phyloP scores from a whole-genome alignment of 2,329 filamentous ascomycete species.

The Fusarium solani-melongenae region DNA sequence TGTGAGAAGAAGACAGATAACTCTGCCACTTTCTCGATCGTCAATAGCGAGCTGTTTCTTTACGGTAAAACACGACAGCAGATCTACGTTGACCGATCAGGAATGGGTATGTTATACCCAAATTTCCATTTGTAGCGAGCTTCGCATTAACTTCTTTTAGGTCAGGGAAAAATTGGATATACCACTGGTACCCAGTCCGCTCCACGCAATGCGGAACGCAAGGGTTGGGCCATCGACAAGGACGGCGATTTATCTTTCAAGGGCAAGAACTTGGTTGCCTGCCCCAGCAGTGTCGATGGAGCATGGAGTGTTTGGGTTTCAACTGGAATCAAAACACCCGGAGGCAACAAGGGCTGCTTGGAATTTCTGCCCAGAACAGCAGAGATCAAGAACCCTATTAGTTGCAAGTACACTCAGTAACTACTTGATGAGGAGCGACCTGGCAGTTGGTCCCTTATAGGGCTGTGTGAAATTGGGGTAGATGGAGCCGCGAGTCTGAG shows the following conservation, averaged over 20 bases:
- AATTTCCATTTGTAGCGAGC: not conserved
- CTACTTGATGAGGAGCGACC: not conserved
- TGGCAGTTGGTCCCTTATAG: not conserved
- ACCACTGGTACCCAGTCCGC: constrained; percentile 54
- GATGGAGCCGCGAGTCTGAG: not conserved
- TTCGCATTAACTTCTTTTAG: not conserved
- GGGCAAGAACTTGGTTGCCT: constrained; percentile 39
- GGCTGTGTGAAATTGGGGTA: not conserved
- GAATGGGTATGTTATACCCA: not conserved
- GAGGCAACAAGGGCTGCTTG: constrained; percentile 49
- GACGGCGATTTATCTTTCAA: constrained; percentile 57
- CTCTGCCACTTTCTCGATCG: not conserved
- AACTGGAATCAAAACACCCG: constrained; percentile 47
- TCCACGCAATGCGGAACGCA: constrained; percentile 56
- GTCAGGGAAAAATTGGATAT: constrained; percentile 11
- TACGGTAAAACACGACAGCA: not conserved
- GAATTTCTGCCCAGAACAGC: constrained; percentile 47
- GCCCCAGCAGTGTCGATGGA: constrained; percentile 59
- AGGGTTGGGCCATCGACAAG: constrained; percentile 57
- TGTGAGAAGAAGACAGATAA: not conserved
- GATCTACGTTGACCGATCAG: not conserved
- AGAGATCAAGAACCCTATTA: constrained; percentile 39
- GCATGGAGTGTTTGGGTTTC: constrained; percentile 53
- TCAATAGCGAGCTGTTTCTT: not conserved
- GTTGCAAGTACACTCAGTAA: constrained; percentile 45